Base-by-base conservation (phyloP, 2,329 filamentous ascomycete genomes). In the Aschersonia sp. region DNA sequence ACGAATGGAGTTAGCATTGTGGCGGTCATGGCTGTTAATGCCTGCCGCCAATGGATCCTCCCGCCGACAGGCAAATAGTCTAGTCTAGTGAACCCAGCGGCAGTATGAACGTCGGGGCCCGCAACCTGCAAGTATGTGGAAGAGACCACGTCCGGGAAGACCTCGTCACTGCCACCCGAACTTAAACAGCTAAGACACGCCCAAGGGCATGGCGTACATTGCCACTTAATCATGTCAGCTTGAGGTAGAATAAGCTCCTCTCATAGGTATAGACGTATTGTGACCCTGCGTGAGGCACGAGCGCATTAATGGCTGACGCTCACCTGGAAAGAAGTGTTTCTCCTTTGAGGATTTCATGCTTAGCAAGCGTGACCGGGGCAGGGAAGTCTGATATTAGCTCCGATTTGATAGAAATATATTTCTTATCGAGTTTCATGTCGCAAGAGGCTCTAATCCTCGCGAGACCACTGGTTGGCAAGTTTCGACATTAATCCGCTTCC, bases 231-330 rank as follows among this genome's bases (percentile, higher is more conserved):
- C 44, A 46, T 37, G 7, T 32, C 44, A 33, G 14, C 7, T n/a
- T n/a, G n/a, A n/a, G n/a, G n/a, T n/a, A n/a, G 44, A 46, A 46
- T 12, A 22, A 11, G 11, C 12, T 33, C 22, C 12, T 11, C 29
- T 46, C 12, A 39, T 46, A 32, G 44, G 44, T 46, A 33, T 46
- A 46, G 31, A 46, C 35, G 31, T 46, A 46, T 22, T 37, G 9
- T 22, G 44, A 46, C 39, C 44, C 44, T 6, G 12, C 6, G 10
- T 35, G 11, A 30, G 44, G 11, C 14, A 9, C 11, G 12, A 29
- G 6, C 9, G 9, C 9, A 11, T 46, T 22, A 22, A 46, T 35
- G 12, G 6, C 11, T 39, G 44, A 46, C 44, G 5, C 30, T 32
- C 35, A 29, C 29, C 39, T 37, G n/a, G 44, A 46, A 5, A 10